Evolutionary conservation across 2,329 filamentous ascomycete genomes (phyloP), one percentile per base, ranked within the genome.

Genomic region (Aureobasidium sp.): DNA sequence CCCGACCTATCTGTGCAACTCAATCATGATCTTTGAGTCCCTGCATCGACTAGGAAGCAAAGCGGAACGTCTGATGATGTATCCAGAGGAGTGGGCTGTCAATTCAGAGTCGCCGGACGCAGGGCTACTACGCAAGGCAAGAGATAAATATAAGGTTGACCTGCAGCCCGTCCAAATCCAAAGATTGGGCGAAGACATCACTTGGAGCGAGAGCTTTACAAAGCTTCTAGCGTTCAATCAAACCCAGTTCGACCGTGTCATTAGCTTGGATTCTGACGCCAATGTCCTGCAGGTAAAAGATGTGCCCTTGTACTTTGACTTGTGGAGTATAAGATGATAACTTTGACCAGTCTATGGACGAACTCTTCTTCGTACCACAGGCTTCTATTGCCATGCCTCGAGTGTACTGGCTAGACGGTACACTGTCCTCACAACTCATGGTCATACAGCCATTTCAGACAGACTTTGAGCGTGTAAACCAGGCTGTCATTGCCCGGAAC

Each of bases 181-280:
- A 34, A 47, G 67, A 67, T 36, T 65, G 69, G 30, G 67, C 63
- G 58, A 63, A 64, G 52, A 65, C n/a, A 25, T 37, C 30, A 84
- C 83, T 1, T 88, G 84, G 85, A 81, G 83, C 58, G 81, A 83
- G 41, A 84, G 82, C 2, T 85, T 85, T 67, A 86, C 85, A 27
- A 90, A 90, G 69, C 79, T 89, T 37, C 78, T 87, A 25, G 84
- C 86, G 2, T 90, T 89, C 69, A 86, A 86, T 62, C 83, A 88
- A 58, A 83, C 82, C 0, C 78, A 85, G 61, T 89, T 88, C 69
- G 73, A 79, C 25, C 78, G 83, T 42, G 76, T 85, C 27, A 75
- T 86, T 37, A 77, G 80, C 54, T 73, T 86, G 49, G 83, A 90
- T 70, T 86, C 85, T 9, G 87, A 90, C 68, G 78, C 83, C 27